Conservation (phyloP, 2,329 filamentous ascomycete species). For the Fusarium bactridioides region DNA sequence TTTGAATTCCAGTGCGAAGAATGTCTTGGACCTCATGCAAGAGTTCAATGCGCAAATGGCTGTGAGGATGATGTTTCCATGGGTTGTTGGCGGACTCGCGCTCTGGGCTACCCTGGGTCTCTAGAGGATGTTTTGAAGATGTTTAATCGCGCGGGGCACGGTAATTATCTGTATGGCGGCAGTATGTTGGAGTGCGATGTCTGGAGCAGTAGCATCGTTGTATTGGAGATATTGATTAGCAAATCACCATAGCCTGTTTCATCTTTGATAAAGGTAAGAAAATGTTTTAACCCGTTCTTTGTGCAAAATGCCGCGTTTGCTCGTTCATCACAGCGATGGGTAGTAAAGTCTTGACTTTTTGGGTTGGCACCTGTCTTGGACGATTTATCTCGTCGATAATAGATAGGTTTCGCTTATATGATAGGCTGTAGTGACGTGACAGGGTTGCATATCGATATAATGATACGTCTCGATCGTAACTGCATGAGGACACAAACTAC, state of each 20-base stretch:
- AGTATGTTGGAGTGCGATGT: neutral
- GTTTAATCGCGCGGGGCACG: neutral
- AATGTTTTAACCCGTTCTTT: accelerated
- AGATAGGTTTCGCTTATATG: neutral
- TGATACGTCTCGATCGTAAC: neutral
- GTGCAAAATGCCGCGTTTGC: neutral
- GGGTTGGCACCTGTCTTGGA: neutral
- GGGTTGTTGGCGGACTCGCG: constrained; percentile 29
- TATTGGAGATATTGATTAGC: neutral
- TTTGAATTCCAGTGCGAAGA: neutral
- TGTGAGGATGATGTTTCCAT: constrained; percentile 30
- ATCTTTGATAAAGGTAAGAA: neutral
- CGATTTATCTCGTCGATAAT: neutral
- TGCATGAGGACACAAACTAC: neutral
- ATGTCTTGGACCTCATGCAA: constrained; percentile 9
- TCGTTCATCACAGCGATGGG: neutral
- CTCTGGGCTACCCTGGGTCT: constrained; percentile 22
- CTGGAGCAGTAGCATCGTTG: neutral
- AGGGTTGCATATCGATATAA: neutral
- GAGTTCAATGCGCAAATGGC: constrained; percentile 29
- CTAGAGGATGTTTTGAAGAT: neutral
- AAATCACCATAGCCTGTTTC: no score
- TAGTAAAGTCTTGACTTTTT: neutral
- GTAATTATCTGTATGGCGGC: neutral
- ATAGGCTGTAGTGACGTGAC: neutral